phyloP scores from a whole-genome alignment of 2,329 filamentous ascomycete species.

The Colletotrichum horii region DNA sequence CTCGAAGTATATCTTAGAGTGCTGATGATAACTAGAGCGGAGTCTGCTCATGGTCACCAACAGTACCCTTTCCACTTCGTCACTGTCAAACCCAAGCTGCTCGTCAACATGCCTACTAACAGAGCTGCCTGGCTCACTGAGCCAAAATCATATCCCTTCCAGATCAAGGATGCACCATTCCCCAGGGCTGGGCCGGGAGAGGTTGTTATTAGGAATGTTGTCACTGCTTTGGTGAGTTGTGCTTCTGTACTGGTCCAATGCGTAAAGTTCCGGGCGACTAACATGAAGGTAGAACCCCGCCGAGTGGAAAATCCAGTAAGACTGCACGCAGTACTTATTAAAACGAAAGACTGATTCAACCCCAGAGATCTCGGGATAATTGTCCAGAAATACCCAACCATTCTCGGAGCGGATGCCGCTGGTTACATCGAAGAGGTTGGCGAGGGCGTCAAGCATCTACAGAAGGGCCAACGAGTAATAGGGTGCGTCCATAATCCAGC shows the following conservation, averaged over 20 bases:
- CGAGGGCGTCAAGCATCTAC: slow-evolving; percentile 22
- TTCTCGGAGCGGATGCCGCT: slow-evolving; percentile 24
- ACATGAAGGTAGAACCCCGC: not conserved
- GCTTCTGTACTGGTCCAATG: not conserved
- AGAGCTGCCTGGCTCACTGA: slow-evolving; percentile 9
- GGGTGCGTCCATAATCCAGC: not conserved
- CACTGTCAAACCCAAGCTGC: not conserved
- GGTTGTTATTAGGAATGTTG: slow-evolving; percentile 23
- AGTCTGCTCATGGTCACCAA: accelerated
- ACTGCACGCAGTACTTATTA: accelerated
- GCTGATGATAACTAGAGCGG: accelerated
- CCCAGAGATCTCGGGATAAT: not conserved
- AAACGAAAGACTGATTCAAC: accelerated
- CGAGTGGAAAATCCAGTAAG: not conserved
- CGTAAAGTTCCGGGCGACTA: no score
- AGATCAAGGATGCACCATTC: not conserved
- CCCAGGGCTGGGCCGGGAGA: slow-evolving; percentile 16
- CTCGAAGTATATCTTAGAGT: not conserved
- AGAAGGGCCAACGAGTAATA: slow-evolving; percentile 27
- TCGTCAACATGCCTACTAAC: not conserved
- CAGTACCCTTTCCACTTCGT: not conserved
- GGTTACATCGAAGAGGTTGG: slow-evolving; percentile 28
- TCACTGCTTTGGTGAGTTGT: slow-evolving; percentile 20
- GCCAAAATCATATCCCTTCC: not conserved
- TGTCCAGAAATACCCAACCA: not conserved